These are phyloP conservation scores for Ophidiomyces ophidiicola DNA, from an alignment of 2,329 filamentous ascomycete genomes.

Conservation along the genomic window DNA sequence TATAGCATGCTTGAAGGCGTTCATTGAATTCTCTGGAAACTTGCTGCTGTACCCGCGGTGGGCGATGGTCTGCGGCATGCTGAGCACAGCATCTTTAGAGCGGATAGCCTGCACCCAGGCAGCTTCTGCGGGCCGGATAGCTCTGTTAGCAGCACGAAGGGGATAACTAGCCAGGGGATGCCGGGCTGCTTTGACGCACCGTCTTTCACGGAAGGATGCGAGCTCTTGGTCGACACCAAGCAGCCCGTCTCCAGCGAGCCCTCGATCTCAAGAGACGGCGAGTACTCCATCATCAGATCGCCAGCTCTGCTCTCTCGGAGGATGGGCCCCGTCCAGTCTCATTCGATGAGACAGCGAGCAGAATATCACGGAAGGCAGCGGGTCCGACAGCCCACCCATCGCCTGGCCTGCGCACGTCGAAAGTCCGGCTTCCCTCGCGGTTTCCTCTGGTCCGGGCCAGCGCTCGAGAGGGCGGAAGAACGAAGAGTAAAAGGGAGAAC, in stretches of 20 bases:
- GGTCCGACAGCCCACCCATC: no score
- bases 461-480: no score
- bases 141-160: no score
- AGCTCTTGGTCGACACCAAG: constrained; percentile 7
- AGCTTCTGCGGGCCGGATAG: not conserved
- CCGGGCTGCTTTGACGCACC: not conserved
- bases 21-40: constrained; percentile 77
- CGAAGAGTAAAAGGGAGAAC: no score
- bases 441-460: no score
- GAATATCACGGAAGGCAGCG: no score
- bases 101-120: constrained; percentile 3
- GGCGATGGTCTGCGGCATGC: constrained; percentile 27
- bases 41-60: constrained; percentile 49
- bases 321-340: not conserved
- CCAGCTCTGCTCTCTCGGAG: not conserved
- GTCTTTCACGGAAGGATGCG: not conserved
- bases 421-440: no score
- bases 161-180: not conserved
- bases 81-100: constrained; percentile 4
- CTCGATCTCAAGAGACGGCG: not conserved
- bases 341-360: no score
- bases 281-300: not conserved
- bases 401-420: no score
- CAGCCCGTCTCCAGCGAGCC: constrained; percentile 6
- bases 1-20: constrained; percentile 62